Evolutionary conservation across 2,329 filamentous ascomycete species (phyloP), one percentile per base, ranked within the genome.

Genomic region (Monosporascus cannonballus): DNA sequence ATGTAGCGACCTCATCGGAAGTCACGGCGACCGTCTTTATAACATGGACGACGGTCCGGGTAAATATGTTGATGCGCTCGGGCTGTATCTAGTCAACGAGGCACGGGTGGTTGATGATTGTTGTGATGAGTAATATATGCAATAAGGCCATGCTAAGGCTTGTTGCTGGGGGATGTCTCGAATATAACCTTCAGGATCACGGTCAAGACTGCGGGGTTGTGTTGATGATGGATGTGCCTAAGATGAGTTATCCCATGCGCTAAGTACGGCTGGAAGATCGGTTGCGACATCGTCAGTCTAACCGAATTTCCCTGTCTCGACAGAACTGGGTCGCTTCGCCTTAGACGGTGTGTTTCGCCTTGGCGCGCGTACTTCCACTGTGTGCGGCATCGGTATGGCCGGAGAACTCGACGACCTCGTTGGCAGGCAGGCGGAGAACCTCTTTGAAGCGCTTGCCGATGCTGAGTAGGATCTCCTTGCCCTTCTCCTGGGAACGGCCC

Each of bases 391-490:
- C 95, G 18, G 90, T 96, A 76, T 99, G 94, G 55, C 94, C 94
- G 20, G 90, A 96, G 76, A 97, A 99, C 75, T 99, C 95, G 54
- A 99, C 84, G 56, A 77, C 72, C 70, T 97, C 94, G 56, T 76
- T 79, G 52, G 85, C 73, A 55, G 87, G 87, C 56, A 99, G 77
- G 70, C 89, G 85, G 52, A 99, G 79, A 25, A 95, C 86, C 62
- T 91, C 87, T 84, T 99, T 99, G 85, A 99, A 96, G 59, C 86
- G 85, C 62, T 79, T 82, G 62, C 94, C 94, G 64, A 99, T 96
- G 65, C 83, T 81, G 76, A 89, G 77, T 53, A 99, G 81, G 47
- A 93, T 82, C 52, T 94, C 88, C 74, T 86, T 88, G 67, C 90
- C 89, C 80, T 96, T 94, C 64, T 94, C 89, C 24, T 76, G 70